Base-by-base conservation (phyloP, 768 basidiomycete species). In the Lactarius quietus region DNA sequence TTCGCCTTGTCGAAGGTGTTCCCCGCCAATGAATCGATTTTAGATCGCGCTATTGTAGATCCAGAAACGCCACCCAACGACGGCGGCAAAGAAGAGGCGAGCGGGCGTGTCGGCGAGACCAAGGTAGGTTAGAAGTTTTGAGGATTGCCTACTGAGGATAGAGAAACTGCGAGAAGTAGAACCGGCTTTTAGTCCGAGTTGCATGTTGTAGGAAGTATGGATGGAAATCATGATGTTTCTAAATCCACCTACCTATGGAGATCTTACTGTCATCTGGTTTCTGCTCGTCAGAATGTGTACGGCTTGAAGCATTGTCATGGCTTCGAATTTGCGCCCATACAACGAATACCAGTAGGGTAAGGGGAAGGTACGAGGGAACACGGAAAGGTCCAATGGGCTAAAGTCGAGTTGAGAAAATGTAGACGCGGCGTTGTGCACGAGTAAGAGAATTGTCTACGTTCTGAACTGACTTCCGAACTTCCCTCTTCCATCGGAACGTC, bases 11-110 rank as follows among this genome's bases (percentile, higher is more conserved):
- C 69, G 9, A 62, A 23, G 43, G 15, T 65, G 6, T 68, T 65
- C 36, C 69, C 69, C 5, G 69, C 67, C 3, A 7, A 39, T 14
- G 61, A 68, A 26, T 65, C 69, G 2, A 65, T 68, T 53, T 64
- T 70, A 10, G 69, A 70, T 18, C 58, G 54, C 15, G 58, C 53
- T 3, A 63, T 70, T 6, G 26, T 65, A 15, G 64, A 63, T 20
- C 52, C 36, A 17, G 41, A 57, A 45, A n/a, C 20, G 43, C 43
- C 43, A n/a, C 43, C 4, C 43, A 45, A n/a, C n/a, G n/a, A 15
- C n/a, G 43, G n/a, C n/a, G 9, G n/a, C 12, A 10, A 12, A 45
- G 43, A 45, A 45, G 23, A 45, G n/a, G 2, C 10, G n/a, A n/a
- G 5, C 10, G n/a, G 15, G 10, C 43, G n/a, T 20, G n/a, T 45